Base-by-base conservation (phyloP, 495 filamentous ascomycete genomes). In the Xylaria nigripes region DNA sequence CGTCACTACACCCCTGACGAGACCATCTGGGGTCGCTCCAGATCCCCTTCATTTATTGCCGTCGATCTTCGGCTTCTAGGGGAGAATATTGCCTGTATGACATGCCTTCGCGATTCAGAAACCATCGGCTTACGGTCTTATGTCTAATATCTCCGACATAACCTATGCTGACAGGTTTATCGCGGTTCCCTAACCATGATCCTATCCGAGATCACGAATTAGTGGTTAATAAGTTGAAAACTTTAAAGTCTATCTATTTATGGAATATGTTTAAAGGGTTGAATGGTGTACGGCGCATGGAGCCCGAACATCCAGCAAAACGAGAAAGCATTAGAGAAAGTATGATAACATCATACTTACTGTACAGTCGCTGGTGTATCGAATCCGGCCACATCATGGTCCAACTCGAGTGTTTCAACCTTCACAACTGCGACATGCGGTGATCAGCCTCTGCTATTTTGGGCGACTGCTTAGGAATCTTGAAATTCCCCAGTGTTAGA, bases 321-420 rank as follows among this genome's bases (percentile, higher is more conserved):
- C 5, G 10, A 4, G 27, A 30, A 30, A 10, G 27, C 5, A 30
- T 10, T 4, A 10, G 10, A 30, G 27, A 5, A 10, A 30, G 10
- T 30, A 30, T 30, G 27, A 30, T n/a, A 30, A 30, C 27, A 18
- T n/a, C 1, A 25, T 3, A 47, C 43, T 1, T 41, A 54, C 51
- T 40, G 16, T n/a, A 54, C 30, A 1, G 18, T n/a, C 40, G 24
- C 44, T 15, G 43, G 44, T 2, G n/a, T 47, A 41, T 30, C 32
- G 3, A 27, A 30, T 19, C 58, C 61, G 2, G 53, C 55, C 18
- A 29, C 52, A 2, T 36, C 22, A 13, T 48, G 18, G 25, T 63
- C 53, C 15, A 51, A 61, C 38, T 61, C 58, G 2, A 67, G 23
- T 43, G n/a, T 56, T 38, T 69, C 67, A 0, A 70, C 49, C 0